Percentiles rank a stretch among this genome's conserved stretches.
Evolutionary conservation across 305 asterid species (phyloP).

Genomic region (Fraxinus greggii): DNA sequence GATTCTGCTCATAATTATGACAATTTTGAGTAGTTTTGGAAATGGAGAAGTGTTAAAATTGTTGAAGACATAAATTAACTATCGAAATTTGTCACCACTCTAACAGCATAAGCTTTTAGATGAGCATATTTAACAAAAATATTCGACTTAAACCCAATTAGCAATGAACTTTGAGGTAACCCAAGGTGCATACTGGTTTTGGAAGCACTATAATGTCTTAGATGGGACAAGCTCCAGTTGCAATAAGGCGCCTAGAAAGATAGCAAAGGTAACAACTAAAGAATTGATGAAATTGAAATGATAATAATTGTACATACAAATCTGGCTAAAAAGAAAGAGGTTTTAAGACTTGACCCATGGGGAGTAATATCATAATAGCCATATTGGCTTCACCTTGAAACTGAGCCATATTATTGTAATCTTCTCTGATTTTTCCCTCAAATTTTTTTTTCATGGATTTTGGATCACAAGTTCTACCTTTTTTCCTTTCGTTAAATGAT

Average conservation of each 20-base stretch:
- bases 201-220: neutral
- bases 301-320: neutral
- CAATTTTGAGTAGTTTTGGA: neutral
- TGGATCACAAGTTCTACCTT: neutral
- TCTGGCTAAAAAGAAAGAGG: neutral
- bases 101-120: neutral
- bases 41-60: slow-evolving; percentile 1
- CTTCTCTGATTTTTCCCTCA: neutral
- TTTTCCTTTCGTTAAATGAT: neutral
- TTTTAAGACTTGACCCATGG: neutral
- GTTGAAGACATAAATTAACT: neutral
- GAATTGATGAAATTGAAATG: neutral
- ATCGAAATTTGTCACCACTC: neutral
- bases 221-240: neutral
- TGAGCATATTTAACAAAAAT: neutral
- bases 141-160: neutral
- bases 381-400: neutral
- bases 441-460: neutral
- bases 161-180: neutral
- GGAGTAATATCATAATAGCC: neutral
- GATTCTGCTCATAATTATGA: neutral
- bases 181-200: neutral
- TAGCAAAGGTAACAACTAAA: neutral
- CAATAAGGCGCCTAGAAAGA: neutral
- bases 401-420: neutral